Conservation (phyloP, 768 basidiomycete genomes). For the Kwoniella newhampshirensis region DNA sequence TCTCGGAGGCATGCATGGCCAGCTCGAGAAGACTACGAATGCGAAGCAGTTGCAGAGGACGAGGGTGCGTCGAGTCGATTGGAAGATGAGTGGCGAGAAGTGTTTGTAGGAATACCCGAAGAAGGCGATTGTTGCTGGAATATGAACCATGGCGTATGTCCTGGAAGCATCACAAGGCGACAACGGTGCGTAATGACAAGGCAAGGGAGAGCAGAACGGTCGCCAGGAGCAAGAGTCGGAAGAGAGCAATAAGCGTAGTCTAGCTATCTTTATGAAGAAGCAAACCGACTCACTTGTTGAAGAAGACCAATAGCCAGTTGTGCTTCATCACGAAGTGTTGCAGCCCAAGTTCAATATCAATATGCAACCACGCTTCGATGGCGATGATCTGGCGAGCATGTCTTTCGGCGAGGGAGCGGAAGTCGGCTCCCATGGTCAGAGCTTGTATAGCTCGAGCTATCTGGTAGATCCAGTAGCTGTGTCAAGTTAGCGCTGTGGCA, state of each 20-base stretch:
- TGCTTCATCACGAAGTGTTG: slow-evolving; percentile 33
- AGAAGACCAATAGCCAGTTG: slow-evolving; percentile 25
- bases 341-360: slow-evolving; percentile 40
- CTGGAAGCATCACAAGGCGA: slow-evolving; percentile 7
- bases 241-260: no score
- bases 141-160: slow-evolving; percentile 48
- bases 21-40: slow-evolving; percentile 42
- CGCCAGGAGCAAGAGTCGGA: no score
- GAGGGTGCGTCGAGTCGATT: slow-evolving; percentile 37
- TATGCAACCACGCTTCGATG: slow-evolving; percentile 28
- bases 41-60: slow-evolving; percentile 43
- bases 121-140: slow-evolving; percentile 46
- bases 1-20: slow-evolving; percentile 48
- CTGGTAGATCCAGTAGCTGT: slow-evolving; percentile 45
- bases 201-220: no score
- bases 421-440: slow-evolving; percentile 41
- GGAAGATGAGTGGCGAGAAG: slow-evolving; percentile 37
- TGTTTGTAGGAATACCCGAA: slow-evolving; percentile 38
- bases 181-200: no score
- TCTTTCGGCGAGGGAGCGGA: slow-evolving; percentile 29
- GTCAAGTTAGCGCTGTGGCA: no score
- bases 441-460: slow-evolving; percentile 41
- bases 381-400: slow-evolving; percentile 35
- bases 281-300: slow-evolving; percentile 47
- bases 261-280: no score